Evolutionary conservation across 73 alveolate genomes (phyloP).

Genomic region (Tetrahymena thermophila): DNA sequence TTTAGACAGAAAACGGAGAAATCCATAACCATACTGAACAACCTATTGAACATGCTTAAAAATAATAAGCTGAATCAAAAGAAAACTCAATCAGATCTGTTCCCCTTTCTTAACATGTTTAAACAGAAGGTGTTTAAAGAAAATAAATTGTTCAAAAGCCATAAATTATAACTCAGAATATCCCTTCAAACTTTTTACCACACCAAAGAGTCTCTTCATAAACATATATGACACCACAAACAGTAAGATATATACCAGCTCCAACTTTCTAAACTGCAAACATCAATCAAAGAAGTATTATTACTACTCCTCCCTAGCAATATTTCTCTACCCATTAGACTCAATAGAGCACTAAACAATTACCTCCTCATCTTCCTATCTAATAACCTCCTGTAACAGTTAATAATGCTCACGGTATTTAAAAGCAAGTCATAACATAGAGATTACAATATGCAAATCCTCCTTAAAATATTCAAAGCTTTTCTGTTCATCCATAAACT

Average conservation of each 20-base stretch:
- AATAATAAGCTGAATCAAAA: background rate
- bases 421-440: background rate
- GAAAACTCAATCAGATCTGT: background rate
- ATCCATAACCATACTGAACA: background rate
- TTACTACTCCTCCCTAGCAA: background rate
- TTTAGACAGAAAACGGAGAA: background rate
- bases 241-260: background rate
- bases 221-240: background rate
- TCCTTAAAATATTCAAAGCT: background rate
- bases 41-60: background rate
- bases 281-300: background rate
- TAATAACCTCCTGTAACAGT: background rate
- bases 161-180: background rate
- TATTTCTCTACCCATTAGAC: background rate
- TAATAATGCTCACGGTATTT: background rate
- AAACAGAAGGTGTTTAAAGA: background rate
- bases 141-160: background rate
- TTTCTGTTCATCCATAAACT: background rate
- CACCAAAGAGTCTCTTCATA: background rate
- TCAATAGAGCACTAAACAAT: background rate
- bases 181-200: background rate
- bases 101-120: background rate
- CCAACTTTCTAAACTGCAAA: background rate
- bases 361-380: background rate
- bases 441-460: background rate